These are phyloP conservation scores for Aspergillus awamori DNA, from an alignment of 2,329 filamentous ascomycete species.

Conservation along the genomic window DNA sequence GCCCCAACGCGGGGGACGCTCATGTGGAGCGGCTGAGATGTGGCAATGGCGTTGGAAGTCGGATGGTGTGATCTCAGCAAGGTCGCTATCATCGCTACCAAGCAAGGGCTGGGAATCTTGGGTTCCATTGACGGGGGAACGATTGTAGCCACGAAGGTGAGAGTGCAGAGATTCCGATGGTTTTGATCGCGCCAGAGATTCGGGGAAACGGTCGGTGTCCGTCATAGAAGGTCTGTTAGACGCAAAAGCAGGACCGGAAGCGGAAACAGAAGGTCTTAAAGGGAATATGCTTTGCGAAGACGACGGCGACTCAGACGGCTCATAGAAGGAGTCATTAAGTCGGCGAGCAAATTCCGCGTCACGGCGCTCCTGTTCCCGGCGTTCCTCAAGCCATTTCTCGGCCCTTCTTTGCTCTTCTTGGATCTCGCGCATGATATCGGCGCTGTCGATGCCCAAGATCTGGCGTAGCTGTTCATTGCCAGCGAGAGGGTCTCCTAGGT, in stretches of 20 bases:
- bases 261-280: neutral
- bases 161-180: neutral
- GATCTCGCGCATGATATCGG: conserved; percentile 30
- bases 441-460: conserved; percentile 30
- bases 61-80: conserved; percentile 34
- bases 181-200: neutral
- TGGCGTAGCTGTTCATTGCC: conserved; percentile 22
- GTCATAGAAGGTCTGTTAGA: neutral
- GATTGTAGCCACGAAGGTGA: neutral
- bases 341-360: conserved; percentile 44
- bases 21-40: neutral
- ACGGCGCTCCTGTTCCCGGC: conserved; percentile 37
- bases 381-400: conserved; percentile 34
- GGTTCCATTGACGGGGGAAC: neutral
- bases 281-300: neutral
- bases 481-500: conserved; percentile 1
- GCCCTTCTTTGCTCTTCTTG: conserved; percentile 35
- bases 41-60: conserved; percentile 21
- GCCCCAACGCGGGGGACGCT: neutral
- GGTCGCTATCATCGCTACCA: conserved; percentile 36
- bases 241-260: neutral
- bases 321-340: conserved; percentile 36
- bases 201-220: neutral
- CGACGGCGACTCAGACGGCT: conserved; percentile 13
- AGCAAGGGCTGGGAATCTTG: neutral